Base-by-base conservation (phyloP, 495 filamentous ascomycete species). In the Penicillium maclennaniae region DNA sequence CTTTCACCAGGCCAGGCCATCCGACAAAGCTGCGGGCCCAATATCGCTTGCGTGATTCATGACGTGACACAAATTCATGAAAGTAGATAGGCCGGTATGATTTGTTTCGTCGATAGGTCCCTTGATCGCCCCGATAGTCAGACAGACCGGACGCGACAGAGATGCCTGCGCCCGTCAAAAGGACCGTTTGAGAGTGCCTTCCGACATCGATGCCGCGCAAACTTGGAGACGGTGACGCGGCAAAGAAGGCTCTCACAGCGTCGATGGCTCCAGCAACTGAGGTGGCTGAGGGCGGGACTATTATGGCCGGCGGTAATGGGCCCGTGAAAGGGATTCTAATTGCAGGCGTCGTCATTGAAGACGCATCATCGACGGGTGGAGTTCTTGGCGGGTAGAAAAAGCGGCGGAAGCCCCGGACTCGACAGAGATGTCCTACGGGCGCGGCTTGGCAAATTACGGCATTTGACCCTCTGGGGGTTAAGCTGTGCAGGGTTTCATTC, bases 1-100 rank as follows among this genome's bases (percentile, higher is more conserved):
- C 89, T 42, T 83, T 85, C 57, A 86, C 66, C 58, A 97, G 73
- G 17, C 79, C 87, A 15, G 87, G 83, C 92, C 92, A 98, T 10
- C 93, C 93, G 19, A 98, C 74, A 65, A 92, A 98, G 68, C 89
- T 95, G 14, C 93, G 76, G 6, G 93, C 92, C 92, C 92, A 98
- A 73, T 98, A 98, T 52, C 93, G 75, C 71, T 97, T 95, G 49
- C 93, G 77, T 16, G 89, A 87, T 64, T 92, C 91, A 72, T 98
- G 92, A 54, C 73, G 86, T 38, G 78, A 68, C 25, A 86, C 56
- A 65, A 97, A 98, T 61, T 98, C 93, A 69, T 88, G 82, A 70
- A 84, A 95, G 71, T 95, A 98, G 58, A 96, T 93, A 15, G 93
- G 93, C 21, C 87, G 83, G 65, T 96, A 96, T 4, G 80, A 83